Conservation (phyloP, 1,139 yeast genomes). For the Eremothecium sinecaudum region DNA sequence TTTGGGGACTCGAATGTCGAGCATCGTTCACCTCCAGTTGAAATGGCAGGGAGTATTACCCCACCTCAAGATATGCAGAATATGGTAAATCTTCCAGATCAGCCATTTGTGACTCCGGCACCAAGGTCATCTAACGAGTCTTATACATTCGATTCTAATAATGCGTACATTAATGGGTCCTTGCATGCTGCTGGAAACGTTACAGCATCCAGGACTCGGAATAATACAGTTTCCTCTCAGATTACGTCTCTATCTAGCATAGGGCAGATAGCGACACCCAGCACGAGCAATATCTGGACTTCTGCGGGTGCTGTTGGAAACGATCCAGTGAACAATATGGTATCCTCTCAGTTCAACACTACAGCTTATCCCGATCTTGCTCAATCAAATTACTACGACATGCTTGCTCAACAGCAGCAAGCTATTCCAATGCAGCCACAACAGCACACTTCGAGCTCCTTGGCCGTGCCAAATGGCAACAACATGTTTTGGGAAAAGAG, state of each 20-base stretch:
- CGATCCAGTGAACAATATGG: constrained; percentile 10
- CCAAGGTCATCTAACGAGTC: constrained; percentile 28
- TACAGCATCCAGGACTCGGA: constrained; percentile 26
- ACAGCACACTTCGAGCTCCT: constrained; percentile 3
- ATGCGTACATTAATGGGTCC: constrained; percentile 6
- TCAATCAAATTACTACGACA: constrained; percentile 3
- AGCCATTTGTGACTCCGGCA: constrained; percentile 17
- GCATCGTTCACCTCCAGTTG: constrained; percentile 11
- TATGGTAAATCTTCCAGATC: constrained; percentile 24
- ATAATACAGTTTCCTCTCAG: constrained; percentile 30
- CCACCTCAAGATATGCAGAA: constrained; percentile 22
- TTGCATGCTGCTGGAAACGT: constrained; percentile 13
- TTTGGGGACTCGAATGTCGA: constrained; percentile 13
- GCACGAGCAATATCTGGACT: constrained; percentile 3
- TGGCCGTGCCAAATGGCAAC: constrained; percentile 5
- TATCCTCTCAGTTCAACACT: constrained; percentile 9
- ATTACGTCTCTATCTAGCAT: constrained; percentile 26
- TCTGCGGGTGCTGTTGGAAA: constrained; percentile 5
- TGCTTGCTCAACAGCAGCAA: constrained; percentile 3
- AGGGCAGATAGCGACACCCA: constrained; percentile 3
- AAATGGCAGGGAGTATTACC: constrained; percentile 16
- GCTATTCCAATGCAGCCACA: constrained; percentile 2
- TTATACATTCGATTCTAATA: constrained; percentile 14
- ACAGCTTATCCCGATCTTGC: constrained; percentile 15
- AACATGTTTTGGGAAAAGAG: constrained; percentile 12